Evolutionary conservation across 2,329 filamentous ascomycete species (phyloP), one percentile per base, ranked within the genome.

Genomic region (Fusarium transvaalense): DNA sequence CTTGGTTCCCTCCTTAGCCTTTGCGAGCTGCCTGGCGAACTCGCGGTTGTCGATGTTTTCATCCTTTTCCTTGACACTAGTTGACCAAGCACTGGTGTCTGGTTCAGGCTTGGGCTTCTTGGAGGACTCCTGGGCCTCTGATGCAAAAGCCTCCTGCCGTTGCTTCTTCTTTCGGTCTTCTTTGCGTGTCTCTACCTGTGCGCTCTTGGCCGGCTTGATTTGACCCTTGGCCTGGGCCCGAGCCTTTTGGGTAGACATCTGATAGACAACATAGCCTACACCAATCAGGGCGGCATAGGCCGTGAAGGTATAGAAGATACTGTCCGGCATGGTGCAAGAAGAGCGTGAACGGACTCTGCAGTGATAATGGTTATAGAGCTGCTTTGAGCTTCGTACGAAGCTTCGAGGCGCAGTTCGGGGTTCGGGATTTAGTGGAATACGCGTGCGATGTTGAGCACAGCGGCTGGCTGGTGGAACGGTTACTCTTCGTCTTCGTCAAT

Each of bases 21-120:
- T 90, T 59, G 88, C 82, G 71, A 96, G 84, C 77, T 92, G 90
- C 74, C 87, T 87, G 32, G 93, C 93, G 78, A 96, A 95, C 70
- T 94, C 91, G 73, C 86, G 87, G 77, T 91, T 91, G 75, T 90
- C 89, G 57, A 89, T 83, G 43, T 86, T 86, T 61, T 91, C 88
- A 34, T 78, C 72, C 39, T 75, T 66, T 23, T 78, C 72, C 39
- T 76, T 64, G 42, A 67, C 74, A 50, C 64, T 79, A 61, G 71
- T 76, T 50, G 76, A 61, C 45, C 72, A 71, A 32, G 76, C 63
- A 38, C 42, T 71, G 10, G 78, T 71, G 32, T 77, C 71, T 43
- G 73, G 76, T 41, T 68, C 68, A 38, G 78, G 56, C 74, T 83
- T 86, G 60, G 82, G 78, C 52, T 78, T 74, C 61, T 73, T 78